Conservation (phyloP, 805 yeast species). For the Wickerhamomyces bovis region DNA sequence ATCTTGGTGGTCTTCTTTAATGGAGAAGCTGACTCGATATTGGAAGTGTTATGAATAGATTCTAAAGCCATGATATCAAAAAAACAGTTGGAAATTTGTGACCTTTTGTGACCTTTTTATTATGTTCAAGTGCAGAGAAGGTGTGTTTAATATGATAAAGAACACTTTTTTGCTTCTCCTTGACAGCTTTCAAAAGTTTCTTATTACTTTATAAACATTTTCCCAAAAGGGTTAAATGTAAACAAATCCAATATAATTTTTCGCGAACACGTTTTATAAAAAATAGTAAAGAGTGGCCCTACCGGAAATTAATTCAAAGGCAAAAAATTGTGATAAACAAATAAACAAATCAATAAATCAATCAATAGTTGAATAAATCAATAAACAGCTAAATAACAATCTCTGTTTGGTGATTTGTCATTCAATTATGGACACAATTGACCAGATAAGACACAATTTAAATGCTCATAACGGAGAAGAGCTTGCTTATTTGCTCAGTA, state of each 20-base stretch:
- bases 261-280: not conserved
- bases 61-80: slow-evolving; percentile 3
- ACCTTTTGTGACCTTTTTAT: not conserved
- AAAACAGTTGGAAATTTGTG: no score
- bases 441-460: not conserved
- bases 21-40: not conserved
- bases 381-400: no score
- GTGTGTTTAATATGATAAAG: no score
- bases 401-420: no score
- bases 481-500: not conserved
- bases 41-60: slow-evolving; percentile 3
- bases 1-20: slow-evolving; percentile 4
- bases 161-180: not conserved
- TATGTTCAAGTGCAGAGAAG: no score
- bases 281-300: not conserved
- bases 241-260: slow-evolving; percentile 1
- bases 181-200: not conserved
- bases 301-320: not conserved
- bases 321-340: no score
- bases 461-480: slow-evolving; percentile 1
- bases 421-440: slow-evolving; percentile 1
- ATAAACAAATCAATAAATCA: no score
- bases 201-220: slow-evolving; percentile 1
- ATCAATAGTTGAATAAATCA: no score
- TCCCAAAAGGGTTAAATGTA: slow-evolving; percentile 8